A percentile compares a stretch with the other conserved stretches of the same genome.
phyloP scores from a whole-genome alignment of 1,284 basidiomycete species.

The Golubevia pallescens region DNA sequence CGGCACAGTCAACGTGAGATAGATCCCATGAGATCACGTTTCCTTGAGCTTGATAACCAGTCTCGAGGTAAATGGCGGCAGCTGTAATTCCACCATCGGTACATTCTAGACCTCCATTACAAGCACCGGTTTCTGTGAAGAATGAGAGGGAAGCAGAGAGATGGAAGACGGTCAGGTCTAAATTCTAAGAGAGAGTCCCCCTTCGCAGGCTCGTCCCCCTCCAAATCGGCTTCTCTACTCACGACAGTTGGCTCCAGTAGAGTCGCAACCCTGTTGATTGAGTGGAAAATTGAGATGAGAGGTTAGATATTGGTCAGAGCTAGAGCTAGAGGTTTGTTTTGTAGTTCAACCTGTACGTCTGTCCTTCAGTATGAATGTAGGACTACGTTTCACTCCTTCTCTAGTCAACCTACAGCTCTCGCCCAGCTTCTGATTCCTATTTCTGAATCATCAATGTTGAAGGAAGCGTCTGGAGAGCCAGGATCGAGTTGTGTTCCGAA shows the following conservation, averaged over 20 bases:
- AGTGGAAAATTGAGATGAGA: too few species aligned
- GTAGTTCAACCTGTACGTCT: too few species aligned
- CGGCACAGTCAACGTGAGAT: conserved; percentile 9
- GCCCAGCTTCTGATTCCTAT: conserved; percentile 16
- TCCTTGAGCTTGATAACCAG: not conserved
- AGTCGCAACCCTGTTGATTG: conserved; percentile 20
- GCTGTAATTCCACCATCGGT: conserved; percentile 17
- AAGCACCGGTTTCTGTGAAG: conserved; percentile 10
- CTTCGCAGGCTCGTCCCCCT: too few species aligned
- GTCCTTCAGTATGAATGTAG: too few species aligned
- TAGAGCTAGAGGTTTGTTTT: too few species aligned
- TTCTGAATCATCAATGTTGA: conserved; percentile 9
- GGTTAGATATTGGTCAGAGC: too few species aligned
- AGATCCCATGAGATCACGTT: conserved; percentile 6
- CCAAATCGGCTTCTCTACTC: too few species aligned
- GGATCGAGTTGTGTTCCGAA: conserved; percentile 11
- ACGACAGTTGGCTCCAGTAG: conserved; percentile 12
- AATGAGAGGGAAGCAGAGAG: too few species aligned
- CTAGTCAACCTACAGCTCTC: too few species aligned
- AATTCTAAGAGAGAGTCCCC: too few species aligned
- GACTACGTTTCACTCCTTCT: too few species aligned
- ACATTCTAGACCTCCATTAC: conserved; percentile 11
- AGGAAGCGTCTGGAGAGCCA: conserved; percentile 1
- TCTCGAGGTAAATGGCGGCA: conserved; percentile 11
- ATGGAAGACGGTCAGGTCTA: too few species aligned